Percentiles rank a stretch among this genome's conserved stretches.
phyloP scores from a whole-genome alignment of 2,329 filamentous ascomycete species.

The Monosporascus cannonballus region DNA sequence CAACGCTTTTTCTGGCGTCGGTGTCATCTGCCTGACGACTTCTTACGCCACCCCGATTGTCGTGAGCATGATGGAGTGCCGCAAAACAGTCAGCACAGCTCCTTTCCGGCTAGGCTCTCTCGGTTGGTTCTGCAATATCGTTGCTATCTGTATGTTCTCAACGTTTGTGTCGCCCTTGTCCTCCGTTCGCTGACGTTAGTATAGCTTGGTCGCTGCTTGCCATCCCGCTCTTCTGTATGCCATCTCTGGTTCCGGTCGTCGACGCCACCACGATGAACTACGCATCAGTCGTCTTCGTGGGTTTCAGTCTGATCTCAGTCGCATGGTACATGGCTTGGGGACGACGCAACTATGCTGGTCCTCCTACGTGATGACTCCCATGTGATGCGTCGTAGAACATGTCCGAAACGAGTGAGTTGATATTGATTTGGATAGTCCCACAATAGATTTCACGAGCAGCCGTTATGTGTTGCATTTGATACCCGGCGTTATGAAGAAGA shows the following conservation, averaged over 20 bases:
- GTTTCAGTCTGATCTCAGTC: conserved; percentile 53
- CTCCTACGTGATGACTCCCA: conserved; percentile 33
- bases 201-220: conserved; percentile 61
- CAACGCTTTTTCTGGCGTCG: conserved; percentile 65
- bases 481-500: not conserved
- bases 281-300: conserved; percentile 67
- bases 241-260: conserved; percentile 54
- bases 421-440: not conserved
- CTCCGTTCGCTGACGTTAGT: conserved; percentile 20
- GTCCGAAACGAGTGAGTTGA: not conserved
- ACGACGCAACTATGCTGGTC: conserved; percentile 61
- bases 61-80: conserved; percentile 55
- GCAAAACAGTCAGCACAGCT: conserved; percentile 50
- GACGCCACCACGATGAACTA: conserved; percentile 59
- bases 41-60: conserved; percentile 63
- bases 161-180: not conserved
- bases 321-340: conserved; percentile 67
- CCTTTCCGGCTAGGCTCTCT: conserved; percentile 57
- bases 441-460: not conserved
- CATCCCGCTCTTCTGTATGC: conserved; percentile 71
- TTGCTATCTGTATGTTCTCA: conserved; percentile 53
- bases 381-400: not conserved
- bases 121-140: conserved; percentile 55
- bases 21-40: conserved; percentile 63
- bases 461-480: not conserved